Evolutionary conservation across 176 grass and related monocot species (phyloP).

Genomic region (Avena eriantha): DNA sequence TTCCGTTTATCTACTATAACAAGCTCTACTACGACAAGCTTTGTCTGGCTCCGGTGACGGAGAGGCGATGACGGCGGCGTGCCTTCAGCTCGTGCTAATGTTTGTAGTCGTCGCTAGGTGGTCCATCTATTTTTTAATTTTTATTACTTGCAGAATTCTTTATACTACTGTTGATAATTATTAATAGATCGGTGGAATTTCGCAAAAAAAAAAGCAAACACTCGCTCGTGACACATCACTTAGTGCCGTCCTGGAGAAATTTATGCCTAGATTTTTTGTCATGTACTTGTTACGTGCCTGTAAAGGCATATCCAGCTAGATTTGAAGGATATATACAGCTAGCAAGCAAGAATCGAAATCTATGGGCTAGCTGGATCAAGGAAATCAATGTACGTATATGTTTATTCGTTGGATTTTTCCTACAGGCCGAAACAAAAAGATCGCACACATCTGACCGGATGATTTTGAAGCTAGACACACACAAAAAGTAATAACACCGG

Average conservation of each 20-base stretch:
- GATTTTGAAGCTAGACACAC: neutral
- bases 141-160: too few species aligned
- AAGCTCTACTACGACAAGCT: too few species aligned
- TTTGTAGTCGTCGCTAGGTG: too few species aligned
- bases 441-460: neutral
- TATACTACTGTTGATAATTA: too few species aligned
- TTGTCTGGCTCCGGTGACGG: too few species aligned
- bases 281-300: neutral
- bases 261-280: neutral
- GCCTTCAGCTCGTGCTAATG: too few species aligned
- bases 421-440: neutral
- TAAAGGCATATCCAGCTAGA: neutral
- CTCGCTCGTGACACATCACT: neutral
- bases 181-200: too few species aligned
- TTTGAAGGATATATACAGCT: neutral
- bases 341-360: neutral
- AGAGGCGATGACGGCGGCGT: too few species aligned
- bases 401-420: neutral
- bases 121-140: too few species aligned
- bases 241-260: conserved; percentile 15
- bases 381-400: neutral
- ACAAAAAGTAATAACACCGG: neutral
- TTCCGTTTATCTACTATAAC: too few species aligned
- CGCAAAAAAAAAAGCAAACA: too few species aligned
- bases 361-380: neutral